These are phyloP conservation scores for Phyllachora maydis DNA, from an alignment of 2,329 filamentous ascomycete species.

Conservation along the genomic window DNA sequence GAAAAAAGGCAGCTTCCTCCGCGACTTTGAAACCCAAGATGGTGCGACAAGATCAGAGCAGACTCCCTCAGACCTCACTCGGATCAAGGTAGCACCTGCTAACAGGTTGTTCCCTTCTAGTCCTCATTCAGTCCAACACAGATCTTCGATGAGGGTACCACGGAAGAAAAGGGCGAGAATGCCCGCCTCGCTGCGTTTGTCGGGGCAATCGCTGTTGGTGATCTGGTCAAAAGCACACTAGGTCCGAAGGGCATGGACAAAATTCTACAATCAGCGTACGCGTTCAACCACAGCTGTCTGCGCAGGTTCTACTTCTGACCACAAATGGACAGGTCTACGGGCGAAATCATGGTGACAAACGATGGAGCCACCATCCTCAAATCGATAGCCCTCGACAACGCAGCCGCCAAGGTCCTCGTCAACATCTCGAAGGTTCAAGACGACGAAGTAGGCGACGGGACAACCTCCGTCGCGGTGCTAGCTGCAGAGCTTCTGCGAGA, in stretches of 20 bases:
- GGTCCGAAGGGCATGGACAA: constrained; percentile 99
- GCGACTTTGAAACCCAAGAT: too few relatives aligned
- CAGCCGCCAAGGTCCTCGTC: constrained; percentile 91
- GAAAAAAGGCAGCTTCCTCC: too few relatives aligned
- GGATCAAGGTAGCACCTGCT: too few relatives aligned
- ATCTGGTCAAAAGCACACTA: constrained; percentile 90
- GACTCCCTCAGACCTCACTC: too few relatives aligned
- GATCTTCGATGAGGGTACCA: constrained; percentile 94
- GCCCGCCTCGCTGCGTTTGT: constrained; percentile 96
- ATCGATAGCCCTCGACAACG: constrained; percentile 94
- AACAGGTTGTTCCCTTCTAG: too few relatives aligned
- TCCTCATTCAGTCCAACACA: constrained; percentile 71
- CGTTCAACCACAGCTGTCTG: constrained; percentile 12
- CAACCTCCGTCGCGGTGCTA: constrained; percentile 90
- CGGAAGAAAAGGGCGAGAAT: constrained; percentile 97
- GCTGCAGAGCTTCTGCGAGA: constrained; percentile 89
- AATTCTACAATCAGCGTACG: constrained; percentile 85
- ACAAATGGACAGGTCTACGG: constrained; percentile 76
- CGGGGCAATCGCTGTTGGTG: constrained; percentile 91
- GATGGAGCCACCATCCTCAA: constrained; percentile 97
- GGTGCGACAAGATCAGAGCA: too few relatives aligned
- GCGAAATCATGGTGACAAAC: constrained; percentile 96
- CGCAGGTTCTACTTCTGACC: too few relatives aligned
- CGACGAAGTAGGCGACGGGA: constrained; percentile 95
- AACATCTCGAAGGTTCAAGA: constrained; percentile 99